Percentiles rank a stretch among this genome's conserved stretches.
Evolutionary conservation across 2,329 filamentous ascomycete genomes (phyloP).

Genomic region (Pseudogymnoascus sp.): DNA sequence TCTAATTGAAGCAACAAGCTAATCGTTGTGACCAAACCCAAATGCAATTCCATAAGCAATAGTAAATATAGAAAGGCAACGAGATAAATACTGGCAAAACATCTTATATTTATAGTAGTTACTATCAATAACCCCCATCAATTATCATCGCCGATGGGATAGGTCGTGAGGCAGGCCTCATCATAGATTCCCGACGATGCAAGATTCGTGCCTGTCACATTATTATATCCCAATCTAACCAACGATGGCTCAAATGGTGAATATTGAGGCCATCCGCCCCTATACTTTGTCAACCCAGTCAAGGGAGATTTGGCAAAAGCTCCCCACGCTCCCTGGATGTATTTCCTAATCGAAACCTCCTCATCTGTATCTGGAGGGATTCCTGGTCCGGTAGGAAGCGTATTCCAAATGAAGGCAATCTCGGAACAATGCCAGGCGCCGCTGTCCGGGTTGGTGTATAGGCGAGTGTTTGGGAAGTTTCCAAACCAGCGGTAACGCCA

Average conservation of each 20-base stretch:
- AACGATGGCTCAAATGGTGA: conserved; percentile 19
- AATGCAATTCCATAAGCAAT: neutral
- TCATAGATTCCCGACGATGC: conserved; percentile 23
- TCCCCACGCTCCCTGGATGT: conserved; percentile 32
- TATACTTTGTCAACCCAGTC: conserved; percentile 26
- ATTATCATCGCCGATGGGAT: neutral
- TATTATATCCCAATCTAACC: conserved; percentile 24
- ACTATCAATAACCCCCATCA: neutral
- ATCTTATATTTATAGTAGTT: neutral
- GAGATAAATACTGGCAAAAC: neutral
- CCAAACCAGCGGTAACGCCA: conserved; percentile 34
- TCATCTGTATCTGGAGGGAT: conserved; percentile 21
- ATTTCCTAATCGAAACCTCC: conserved; percentile 26
- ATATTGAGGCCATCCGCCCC: conserved; percentile 26
- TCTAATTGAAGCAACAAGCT: neutral
- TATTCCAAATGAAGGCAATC: conserved; percentile 29
- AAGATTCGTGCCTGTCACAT: conserved; percentile 24
- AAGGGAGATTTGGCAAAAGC: conserved; percentile 33
- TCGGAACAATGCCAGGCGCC: conserved; percentile 31
- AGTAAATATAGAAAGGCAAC: neutral
- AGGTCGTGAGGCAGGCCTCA: conserved; percentile 16
- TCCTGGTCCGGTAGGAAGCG: conserved; percentile 12
- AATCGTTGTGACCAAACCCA: neutral
- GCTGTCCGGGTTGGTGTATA: conserved; percentile 22
- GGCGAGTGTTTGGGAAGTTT: conserved; percentile 28